Base-by-base conservation (phyloP, 257 asterid species). In the Anisodus tanguticus region DNA sequence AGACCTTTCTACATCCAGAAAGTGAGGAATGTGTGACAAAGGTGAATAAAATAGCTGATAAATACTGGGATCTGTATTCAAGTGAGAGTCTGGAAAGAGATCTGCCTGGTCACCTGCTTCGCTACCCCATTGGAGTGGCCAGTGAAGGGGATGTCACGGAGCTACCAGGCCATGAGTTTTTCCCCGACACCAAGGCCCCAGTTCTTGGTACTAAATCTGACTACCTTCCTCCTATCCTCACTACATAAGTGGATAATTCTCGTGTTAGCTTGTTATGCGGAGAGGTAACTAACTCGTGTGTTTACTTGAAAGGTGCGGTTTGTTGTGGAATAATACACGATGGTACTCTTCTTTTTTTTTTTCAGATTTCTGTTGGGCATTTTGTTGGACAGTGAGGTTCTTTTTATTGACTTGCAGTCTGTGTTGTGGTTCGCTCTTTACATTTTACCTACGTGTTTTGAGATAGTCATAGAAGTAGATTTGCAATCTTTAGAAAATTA, bases 141-240 rank as follows among this genome's bases (percentile, higher is more conserved):
- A 86, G 91, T 41, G 90, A 86, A 45, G 97, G 97, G 17, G 91
- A 81, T n/a, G 71, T 93, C 31, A 87, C 94, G 0, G 95, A 91
- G 92, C 91, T 93, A 43, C 97, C 97, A 1, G 95, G 97, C 7
- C 17, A 71, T 2, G 92, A 92, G 90, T 90, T 89, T 91, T 94
- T 96, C 84, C 97, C 97, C 0, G 95, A 93, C 67, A 93, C 97
- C 8, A 89, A 91, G 85, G 98, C 98, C 62, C 88, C 89, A 0
- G 60, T 93, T 47, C 94, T 94, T 2, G 98, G 98, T 4, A 81
- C 92, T 9, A 88, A 88, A 72, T 91, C 97, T 1, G 97, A 93
- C 89, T 94, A 90, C 84, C 90, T 94, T 67, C 97, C 97, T 1
- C 94, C 97, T 0, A 94, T 93, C 86, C 95, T 94, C 55, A 93